A percentile compares a stretch with the other conserved stretches of the same genome.
Evolutionary conservation across 2,329 filamentous ascomycete genomes (phyloP).

Genomic region (Albophoma yamanashiensis): DNA sequence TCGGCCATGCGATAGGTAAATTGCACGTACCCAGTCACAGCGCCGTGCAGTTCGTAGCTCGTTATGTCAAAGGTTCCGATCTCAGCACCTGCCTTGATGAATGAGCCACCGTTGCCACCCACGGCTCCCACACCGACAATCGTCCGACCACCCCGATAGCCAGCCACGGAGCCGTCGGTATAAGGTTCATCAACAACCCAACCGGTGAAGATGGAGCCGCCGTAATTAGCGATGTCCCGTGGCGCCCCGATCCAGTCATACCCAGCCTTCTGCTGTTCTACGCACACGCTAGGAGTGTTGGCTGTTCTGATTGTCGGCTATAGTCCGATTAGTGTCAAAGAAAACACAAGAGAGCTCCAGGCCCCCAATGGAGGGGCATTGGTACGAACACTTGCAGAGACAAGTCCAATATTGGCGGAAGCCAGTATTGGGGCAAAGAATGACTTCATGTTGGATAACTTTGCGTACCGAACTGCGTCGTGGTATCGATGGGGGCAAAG

Average conservation of each 20-base stretch:
- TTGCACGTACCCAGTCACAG: neutral
- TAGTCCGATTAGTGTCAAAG: neutral
- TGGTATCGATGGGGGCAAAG: neutral
- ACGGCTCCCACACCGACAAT: neutral
- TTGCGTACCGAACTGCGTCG: neutral
- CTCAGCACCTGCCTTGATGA: neutral
- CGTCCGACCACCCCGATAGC: neutral
- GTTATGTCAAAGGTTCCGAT: neutral
- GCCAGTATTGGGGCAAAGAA: neutral
- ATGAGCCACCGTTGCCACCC: neutral
- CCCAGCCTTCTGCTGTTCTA: neutral
- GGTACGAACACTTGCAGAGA: neutral
- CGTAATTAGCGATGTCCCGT: neutral
- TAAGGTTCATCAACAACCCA: neutral
- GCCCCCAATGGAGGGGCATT: neutral
- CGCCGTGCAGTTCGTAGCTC: neutral
- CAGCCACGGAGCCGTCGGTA: neutral
- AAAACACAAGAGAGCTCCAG: neutral
- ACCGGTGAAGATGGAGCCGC: neutral
- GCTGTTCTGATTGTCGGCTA: neutral
- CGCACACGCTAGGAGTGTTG: neutral
- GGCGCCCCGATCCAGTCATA: neutral
- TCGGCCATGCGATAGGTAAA: neutral
- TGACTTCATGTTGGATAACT: neutral
- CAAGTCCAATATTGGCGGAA: neutral